Conservation (phyloP, 345 rosid genomes). For the Odontarrhena argentea region DNA sequence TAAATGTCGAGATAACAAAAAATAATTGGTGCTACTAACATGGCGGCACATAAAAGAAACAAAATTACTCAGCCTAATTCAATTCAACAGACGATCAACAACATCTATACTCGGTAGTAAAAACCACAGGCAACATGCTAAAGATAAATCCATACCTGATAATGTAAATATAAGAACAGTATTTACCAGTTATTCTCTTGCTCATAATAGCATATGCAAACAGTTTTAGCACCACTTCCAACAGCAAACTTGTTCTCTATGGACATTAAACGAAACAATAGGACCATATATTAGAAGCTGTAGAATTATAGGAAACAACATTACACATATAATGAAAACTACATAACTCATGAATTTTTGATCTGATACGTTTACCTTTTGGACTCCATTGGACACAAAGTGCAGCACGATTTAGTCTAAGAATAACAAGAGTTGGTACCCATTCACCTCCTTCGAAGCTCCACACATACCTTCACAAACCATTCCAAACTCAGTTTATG, state of each 20-base stretch:
- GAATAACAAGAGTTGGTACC: constrained; percentile 96
- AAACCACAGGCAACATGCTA: not conserved
- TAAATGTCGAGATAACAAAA: not conserved
- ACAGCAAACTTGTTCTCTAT: constrained; percentile 98
- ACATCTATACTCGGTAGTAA: not conserved
- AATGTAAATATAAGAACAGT: constrained; percentile 21
- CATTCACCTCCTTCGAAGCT: constrained; percentile 84
- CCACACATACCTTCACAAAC: constrained; percentile 78
- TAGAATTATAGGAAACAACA: not conserved
- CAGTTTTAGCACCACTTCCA: constrained; percentile 98
- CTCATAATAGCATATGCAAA: constrained; percentile 97
- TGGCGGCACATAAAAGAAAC: constrained; percentile 18
- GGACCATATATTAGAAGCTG: constrained; percentile 14
- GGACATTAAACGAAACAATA: constrained; percentile 27
- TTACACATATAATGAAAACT: constrained; percentile 13
- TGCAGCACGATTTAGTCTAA: constrained; percentile 96
- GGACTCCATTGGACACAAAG: constrained; percentile 98
- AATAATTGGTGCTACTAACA: not conserved
- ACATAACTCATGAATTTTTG: constrained; percentile 8
- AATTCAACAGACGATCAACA: constrained; percentile 12
- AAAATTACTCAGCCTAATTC: not conserved
- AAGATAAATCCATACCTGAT: not conserved
- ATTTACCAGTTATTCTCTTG: constrained; percentile 97
- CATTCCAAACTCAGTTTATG: constrained; percentile 5
- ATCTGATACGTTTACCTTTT: constrained; percentile 54